Base-by-base conservation (phyloP, 768 basidiomycete genomes). In the Udeniomyces megalosporus region DNA sequence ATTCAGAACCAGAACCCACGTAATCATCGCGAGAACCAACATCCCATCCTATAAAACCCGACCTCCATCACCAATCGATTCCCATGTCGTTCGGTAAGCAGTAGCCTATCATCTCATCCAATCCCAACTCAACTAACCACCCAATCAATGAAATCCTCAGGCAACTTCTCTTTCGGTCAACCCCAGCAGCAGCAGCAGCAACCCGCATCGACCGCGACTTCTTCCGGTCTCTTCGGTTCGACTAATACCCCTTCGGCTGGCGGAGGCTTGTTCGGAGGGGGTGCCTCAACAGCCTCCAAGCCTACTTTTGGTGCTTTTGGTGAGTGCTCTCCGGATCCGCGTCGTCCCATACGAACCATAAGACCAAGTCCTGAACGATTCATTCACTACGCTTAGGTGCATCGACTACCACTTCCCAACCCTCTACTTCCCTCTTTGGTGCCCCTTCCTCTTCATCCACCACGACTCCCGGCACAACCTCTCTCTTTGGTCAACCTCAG, bases 401-500 rank as follows among this genome's bases (percentile, higher is more conserved):
- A 10, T 44, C 1, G n/a, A n/a, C 42, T 6, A 22, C 57, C 12
- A n/a, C 58, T 48, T 52, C 51, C 17, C 58, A 48, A 12, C 29
- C 56, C 22, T 48, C 46, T 17, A 57, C 61, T 2, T 60, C 58
- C 44, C 53, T 65, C 26, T 65, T 65, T 32, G 63, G 58, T 7
- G 31, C 49, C 7, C 38, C 58, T 5, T 26, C 58, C 17, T 29
- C 51, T 7, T 50, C 50, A 6, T 45, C 51, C 12, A 24, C 54
- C 20, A 26, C n/a, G n/a, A n/a, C 49, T 3, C 46, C 61, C 38
- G 38, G 38, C 20, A 48, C 55, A 3, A 57, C 61, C 10, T 65
- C 63, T 8, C 63, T 65, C 32, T 65, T 65, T n/a, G 63, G 63
- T 20, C 58, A 65, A 47, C 63, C 58, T 1, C 57, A 48, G 22